phyloP scores from a whole-genome alignment of 108 stramenopile species.

The Poteriospumella lacustris region DNA sequence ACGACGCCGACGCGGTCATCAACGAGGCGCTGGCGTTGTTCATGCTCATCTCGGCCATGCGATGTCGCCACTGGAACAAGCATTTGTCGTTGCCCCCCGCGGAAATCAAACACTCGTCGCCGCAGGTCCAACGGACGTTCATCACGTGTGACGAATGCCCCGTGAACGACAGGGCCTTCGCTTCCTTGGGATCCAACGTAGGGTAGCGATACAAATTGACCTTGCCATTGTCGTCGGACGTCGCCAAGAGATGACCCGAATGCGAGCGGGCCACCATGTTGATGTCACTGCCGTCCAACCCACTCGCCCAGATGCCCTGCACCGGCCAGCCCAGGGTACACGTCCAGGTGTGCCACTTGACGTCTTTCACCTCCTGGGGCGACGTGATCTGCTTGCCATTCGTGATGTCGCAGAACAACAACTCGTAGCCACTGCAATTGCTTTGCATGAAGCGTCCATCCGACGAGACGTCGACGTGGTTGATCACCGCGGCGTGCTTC shows the following conservation, averaged over 20 bases:
- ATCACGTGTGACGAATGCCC: conserved; percentile 46
- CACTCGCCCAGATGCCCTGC: conserved; percentile 41
- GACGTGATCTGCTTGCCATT: conserved; percentile 38
- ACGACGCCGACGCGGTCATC: background rate
- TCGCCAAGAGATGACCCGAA: conserved; percentile 33
- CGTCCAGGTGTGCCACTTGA: conserved; percentile 44
- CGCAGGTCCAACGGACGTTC: conserved; percentile 36
- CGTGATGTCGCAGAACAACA: conserved; percentile 3
- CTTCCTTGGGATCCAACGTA: conserved; percentile 29
- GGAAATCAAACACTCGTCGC: conserved; percentile 33
- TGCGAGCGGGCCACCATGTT: conserved; percentile 13
- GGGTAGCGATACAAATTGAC: conserved; percentile 46
- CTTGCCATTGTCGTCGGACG: conserved; percentile 35
- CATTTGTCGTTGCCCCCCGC: conserved; percentile 37
- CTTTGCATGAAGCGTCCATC: conserved; percentile 27
- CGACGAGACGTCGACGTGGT: conserved; percentile 18
- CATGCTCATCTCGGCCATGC: background rate
- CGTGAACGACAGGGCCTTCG: background rate
- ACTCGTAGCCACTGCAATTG: conserved; percentile 28
- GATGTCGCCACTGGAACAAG: conserved; percentile 35
- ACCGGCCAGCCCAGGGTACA: conserved; percentile 49
- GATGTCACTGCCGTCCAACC: conserved; percentile 21
- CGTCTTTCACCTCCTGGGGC: conserved; percentile 43
- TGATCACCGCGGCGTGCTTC: conserved; percentile 11
- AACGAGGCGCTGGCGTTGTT: background rate